Percentiles rank a stretch among this genome's conserved stretches.
These are phyloP conservation scores for Naganishia sp. DNA, from an alignment of 1,284 basidiomycete genomes.

Conservation along the genomic window DNA sequence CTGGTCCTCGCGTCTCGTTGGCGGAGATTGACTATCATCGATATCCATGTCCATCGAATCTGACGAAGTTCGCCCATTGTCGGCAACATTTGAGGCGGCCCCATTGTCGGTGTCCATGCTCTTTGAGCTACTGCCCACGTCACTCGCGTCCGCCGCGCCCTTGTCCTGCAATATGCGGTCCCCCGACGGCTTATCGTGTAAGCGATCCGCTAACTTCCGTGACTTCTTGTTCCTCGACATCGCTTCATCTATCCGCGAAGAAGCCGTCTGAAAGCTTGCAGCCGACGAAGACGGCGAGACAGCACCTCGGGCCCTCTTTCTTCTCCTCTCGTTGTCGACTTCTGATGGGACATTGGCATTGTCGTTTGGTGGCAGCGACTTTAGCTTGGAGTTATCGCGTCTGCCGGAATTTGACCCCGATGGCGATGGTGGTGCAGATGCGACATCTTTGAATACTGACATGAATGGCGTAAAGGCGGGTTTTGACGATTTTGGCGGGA, in stretches of 20 bases:
- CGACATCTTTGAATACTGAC: slow-evolving; percentile 6
- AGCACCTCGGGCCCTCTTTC: slow-evolving; percentile 1
- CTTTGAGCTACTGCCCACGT: background rate
- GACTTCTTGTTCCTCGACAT: slow-evolving; percentile 6
- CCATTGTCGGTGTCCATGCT: background rate
- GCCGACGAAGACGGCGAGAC: slow-evolving; percentile 18
- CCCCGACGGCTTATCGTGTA: background rate
- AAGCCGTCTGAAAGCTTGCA: slow-evolving; percentile 3
- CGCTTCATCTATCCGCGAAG: slow-evolving; percentile 9
- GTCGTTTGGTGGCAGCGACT: background rate
- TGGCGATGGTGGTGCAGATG: slow-evolving; percentile 8
- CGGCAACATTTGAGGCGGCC: background rate
- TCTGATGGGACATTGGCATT: background rate
- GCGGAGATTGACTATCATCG: background rate
- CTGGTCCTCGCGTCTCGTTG: background rate
- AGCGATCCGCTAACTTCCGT: background rate
- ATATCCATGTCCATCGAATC: slow-evolving; percentile 19
- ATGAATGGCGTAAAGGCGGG: slow-evolving; percentile 14
- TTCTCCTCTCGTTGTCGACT: background rate
- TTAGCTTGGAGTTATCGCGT: background rate
- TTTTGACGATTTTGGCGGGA: background rate
- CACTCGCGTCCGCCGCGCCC: background rate
- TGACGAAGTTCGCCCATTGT: background rate
- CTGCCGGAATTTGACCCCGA: background rate
- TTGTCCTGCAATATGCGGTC: background rate